phyloP scores from a whole-genome alignment of 352 stramenopile species.

The Phytopythium montanum region DNA sequence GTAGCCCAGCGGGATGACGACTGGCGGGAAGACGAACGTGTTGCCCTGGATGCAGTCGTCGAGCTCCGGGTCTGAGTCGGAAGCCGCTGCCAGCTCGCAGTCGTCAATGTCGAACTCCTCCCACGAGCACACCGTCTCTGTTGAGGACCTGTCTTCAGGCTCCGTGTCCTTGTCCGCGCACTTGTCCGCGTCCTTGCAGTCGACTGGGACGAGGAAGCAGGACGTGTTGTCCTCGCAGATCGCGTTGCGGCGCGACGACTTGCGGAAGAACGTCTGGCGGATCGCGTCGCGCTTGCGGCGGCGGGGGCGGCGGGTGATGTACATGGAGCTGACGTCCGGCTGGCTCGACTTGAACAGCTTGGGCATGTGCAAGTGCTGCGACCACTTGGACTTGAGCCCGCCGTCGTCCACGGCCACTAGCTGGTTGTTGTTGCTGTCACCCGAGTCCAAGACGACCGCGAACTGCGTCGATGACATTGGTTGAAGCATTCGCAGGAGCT shows the following conservation, averaged over 20 bases:
- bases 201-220: constrained; percentile 7
- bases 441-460: constrained; percentile 5
- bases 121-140: constrained; percentile 11
- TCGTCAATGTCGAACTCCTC: constrained; percentile 4
- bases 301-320: not conserved
- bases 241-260: constrained; percentile 11
- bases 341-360: constrained; percentile 16
- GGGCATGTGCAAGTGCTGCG: constrained; percentile 6
- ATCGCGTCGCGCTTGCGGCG: constrained; percentile 4
- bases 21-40: constrained; percentile 33
- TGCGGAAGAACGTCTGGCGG: constrained; percentile 4
- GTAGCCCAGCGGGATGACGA: constrained; percentile 50
- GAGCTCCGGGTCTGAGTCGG: constrained; percentile 12
- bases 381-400: constrained; percentile 10
- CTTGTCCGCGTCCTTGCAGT: constrained; percentile 17
- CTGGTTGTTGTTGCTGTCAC: not conserved
- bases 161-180: constrained; percentile 19
- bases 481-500: constrained; percentile 19
- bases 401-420: not conserved
- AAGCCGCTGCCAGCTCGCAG: constrained; percentile 9
- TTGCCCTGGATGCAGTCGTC: constrained; percentile 14
- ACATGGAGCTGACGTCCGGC: not conserved
- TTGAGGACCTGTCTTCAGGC: constrained; percentile 20
- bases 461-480: constrained; percentile 7
- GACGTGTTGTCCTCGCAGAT: constrained; percentile 16